Evolutionary conservation across 208 protist genomes (phyloP).

Genomic region (Trypanosoma vivax): DNA sequence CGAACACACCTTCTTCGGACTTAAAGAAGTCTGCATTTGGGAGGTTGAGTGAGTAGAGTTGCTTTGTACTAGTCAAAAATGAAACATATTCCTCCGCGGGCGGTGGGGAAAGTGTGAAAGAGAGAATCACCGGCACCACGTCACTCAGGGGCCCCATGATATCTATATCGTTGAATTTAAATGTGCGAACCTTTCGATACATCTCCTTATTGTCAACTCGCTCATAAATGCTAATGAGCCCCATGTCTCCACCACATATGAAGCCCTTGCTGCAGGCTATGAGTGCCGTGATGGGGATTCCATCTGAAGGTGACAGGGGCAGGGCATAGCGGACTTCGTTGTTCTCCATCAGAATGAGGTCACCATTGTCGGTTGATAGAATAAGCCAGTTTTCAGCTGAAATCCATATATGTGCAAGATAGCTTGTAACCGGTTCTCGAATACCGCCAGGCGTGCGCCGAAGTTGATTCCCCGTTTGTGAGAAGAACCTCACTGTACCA

Average conservation of each 20-base stretch:
- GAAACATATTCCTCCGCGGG: conserved; percentile 87
- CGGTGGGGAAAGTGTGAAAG: conserved; percentile 80
- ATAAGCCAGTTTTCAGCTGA: conserved; percentile 80
- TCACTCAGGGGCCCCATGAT: conserved; percentile 26
- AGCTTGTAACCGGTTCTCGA: conserved; percentile 77
- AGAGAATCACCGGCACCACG: conserved; percentile 66
- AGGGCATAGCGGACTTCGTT: conserved; percentile 83
- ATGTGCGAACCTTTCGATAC: conserved; percentile 91
- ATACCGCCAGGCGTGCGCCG: conserved; percentile 46
- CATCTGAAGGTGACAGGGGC: conserved; percentile 82
- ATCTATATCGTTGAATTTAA: conserved; percentile 76
- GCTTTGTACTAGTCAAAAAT: conserved; percentile 89
- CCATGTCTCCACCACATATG: conserved; percentile 91
- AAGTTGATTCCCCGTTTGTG: conserved; percentile 70
- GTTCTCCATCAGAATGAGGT: conserved; percentile 92
- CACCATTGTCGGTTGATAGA: conserved; percentile 90
- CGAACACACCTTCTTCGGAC: conserved; percentile 88
- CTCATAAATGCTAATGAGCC: conserved; percentile 92
- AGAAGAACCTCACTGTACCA: conserved; percentile 87
- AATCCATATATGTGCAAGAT: conserved; percentile 92
- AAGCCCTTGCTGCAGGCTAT: conserved; percentile 92
- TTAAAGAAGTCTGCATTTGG: conserved; percentile 92
- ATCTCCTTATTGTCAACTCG: conserved; percentile 88
- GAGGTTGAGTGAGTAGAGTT: conserved; percentile 91
- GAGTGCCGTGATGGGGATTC: conserved; percentile 82